Evolutionary conservation across 2,329 filamentous ascomycete species (phyloP).

Genomic region (Chrysoporthe cubensis): DNA sequence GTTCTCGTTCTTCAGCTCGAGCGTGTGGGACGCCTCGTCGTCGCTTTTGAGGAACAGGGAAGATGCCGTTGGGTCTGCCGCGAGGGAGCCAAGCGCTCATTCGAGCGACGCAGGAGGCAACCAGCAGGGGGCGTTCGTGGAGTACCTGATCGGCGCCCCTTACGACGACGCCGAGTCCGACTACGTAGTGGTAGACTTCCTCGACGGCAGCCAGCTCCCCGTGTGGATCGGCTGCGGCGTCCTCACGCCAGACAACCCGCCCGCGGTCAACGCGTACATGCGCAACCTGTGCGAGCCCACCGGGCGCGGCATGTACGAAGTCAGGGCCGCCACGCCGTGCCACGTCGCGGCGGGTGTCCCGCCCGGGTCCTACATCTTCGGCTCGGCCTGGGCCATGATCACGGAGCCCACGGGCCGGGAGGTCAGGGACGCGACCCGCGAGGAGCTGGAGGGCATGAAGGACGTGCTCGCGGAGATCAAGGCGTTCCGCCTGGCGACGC

Average conservation of each 20-base stretch:
- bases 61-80: conserved; percentile 21
- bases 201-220: conserved; percentile 35
- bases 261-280: conserved; percentile 53
- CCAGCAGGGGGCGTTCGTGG: neutral
- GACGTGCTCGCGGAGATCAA: conserved; percentile 50
- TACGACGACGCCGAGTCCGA: neutral
- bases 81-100: neutral
- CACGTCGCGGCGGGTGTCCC: conserved; percentile 58
- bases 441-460: conserved; percentile 43
- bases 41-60: conserved; percentile 18
- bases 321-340: conserved; percentile 52
- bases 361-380: conserved; percentile 48
- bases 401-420: conserved; percentile 39
- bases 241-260: conserved; percentile 34
- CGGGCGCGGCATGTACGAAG: conserved; percentile 36
- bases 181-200: conserved; percentile 32
- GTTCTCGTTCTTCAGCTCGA: conserved; percentile 52
- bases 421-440: conserved; percentile 36
- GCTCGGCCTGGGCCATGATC: conserved; percentile 57
- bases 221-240: conserved; percentile 54
- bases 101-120: neutral
- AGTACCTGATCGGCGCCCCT: neutral
- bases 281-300: conserved; percentile 44
- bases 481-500: conserved; percentile 41
- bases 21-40: conserved; percentile 34